Evolutionary conservation across 2,329 filamentous ascomycete species (phyloP), one percentile per base, ranked within the genome.

Genomic region (Achaetomium macrosporum): DNA sequence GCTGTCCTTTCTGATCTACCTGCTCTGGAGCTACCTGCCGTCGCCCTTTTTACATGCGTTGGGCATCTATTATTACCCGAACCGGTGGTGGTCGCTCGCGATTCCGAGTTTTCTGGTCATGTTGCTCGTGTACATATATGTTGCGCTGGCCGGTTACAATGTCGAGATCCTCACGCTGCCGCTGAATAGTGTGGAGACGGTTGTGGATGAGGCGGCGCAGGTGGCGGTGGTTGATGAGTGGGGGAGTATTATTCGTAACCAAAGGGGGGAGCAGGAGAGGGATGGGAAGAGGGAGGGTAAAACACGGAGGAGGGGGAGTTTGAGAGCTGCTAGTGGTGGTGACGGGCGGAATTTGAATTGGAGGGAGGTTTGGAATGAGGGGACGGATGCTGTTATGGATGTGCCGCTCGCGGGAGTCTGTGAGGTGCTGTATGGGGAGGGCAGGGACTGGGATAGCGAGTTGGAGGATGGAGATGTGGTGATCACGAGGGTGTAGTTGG

Each of bases 341-440:
- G 33, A 42, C 25, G 61, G 62, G 13, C 57, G 56, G 17, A 55
- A 56, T 53, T 61, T 79, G 59, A 80, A 90, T 65, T 97, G 93
- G 92, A 84, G 78, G 64, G 79, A 77, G 54, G 77, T 95, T 16
- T 99, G 93, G 93, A 90, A 84, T 64, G 84, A 88, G 62, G 90
- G 93, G 16, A 99, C 93, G 0, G 93, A 99, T 75, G 93, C 90
- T 1, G 93, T 97, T 8, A 88, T 99, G 88, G 93, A 99, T 72
- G 85, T 99, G 45, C 93, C 93, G 8, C 80, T 97, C 59, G 91
- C 90, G 10, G 93, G 92, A 0, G 92, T 97, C 2, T 97, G 92
- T 66, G 91, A 99, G 73, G 84, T 99, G 33, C 68, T 99, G 19
- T 99, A 97, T 69, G 91, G 90, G 0, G 79, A 81, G 67, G 72